Conservation (phyloP, 495 filamentous ascomycete genomes). For the Staphylotrichum longicolle region DNA sequence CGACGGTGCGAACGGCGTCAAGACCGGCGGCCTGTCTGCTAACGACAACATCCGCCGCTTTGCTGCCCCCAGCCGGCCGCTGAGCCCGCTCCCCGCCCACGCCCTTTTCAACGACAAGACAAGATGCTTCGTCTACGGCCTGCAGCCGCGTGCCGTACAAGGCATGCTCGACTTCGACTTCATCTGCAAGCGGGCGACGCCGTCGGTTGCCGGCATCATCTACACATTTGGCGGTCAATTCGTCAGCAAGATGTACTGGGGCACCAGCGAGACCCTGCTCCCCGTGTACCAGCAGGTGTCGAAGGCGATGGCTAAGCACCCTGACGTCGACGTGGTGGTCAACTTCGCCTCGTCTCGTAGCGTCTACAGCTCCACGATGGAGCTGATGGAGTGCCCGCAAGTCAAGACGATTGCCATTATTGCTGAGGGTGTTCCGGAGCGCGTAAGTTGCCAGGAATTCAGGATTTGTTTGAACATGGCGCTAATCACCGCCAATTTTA, state of each 20-base stretch:
- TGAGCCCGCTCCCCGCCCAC: slow-evolving; percentile 80
- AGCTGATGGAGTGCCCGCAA: slow-evolving; percentile 95
- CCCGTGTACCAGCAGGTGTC: slow-evolving; percentile 94
- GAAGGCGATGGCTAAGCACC: slow-evolving; percentile 96
- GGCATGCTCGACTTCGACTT: slow-evolving; percentile 99
- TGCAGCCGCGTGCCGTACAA: slow-evolving; percentile 96
- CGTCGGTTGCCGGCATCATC: slow-evolving; percentile 98
- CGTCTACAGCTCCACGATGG: slow-evolving; percentile 97
- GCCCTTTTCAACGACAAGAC: slow-evolving; percentile 98
- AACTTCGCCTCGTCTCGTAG: slow-evolving; percentile 99
- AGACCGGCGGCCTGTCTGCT: slow-evolving; percentile 57
- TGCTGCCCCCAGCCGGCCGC: slow-evolving; percentile 82
- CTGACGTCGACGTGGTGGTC: slow-evolving; percentile 94
- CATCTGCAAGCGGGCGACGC: slow-evolving; percentile 97
- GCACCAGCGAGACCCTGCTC: slow-evolving; percentile 96
- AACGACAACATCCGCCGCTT: slow-evolving; percentile 99
- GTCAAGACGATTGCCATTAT: slow-evolving; percentile 98
- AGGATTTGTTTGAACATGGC: background rate
- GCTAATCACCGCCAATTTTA: slow-evolving; percentile 32
- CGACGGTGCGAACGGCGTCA: slow-evolving; percentile 34
- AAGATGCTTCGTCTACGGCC: slow-evolving; percentile 98
- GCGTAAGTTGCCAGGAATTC: slow-evolving; percentile 56
- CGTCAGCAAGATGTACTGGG: slow-evolving; percentile 99
- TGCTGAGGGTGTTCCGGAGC: slow-evolving; percentile 97
- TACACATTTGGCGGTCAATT: slow-evolving; percentile 99